Base-by-base conservation (phyloP, 352 stramenopile genomes). In the Globisporangium nagaii region DNA sequence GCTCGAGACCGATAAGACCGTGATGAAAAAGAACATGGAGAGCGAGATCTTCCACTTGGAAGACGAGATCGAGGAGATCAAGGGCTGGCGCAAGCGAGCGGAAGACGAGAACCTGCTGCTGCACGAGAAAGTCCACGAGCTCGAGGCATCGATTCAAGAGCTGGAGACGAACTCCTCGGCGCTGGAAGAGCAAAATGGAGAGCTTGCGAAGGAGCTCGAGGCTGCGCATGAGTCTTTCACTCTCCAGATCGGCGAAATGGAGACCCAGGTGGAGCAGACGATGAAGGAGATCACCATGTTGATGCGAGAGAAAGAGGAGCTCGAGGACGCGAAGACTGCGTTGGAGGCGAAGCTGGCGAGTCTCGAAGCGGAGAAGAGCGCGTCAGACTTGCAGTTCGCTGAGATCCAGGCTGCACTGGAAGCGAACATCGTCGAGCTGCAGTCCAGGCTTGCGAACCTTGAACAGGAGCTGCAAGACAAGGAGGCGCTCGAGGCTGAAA, bases 1-100 rank as follows among this genome's bases (percentile, higher is more conserved):
- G 53, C 65, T 88, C 13, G 67, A 86, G 49, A 65, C 68, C 12
- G 60, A 84, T 37, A 85, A 82, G 44, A 53, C 28, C 0, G 56
- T 44, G 19, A 40, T 62, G 47, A 67, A 65, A 40, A n/a, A 56
- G 45, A 25, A 22, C 3, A 15, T 66, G 15, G 59, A 66, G 30
- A 28, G 19, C 40, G 48, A 67, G 39, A 22, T 65, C 4, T 48
- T 46, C 22, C 43, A 65, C 28, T 25, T 67, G 1, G 68, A 86
- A 47, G 70, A 79, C 39, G 70, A 81, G 20, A 75, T 84, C 12
- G 72, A 80, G 20, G 60, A 80, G 30, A 40, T 78, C 19, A 66
- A 62, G 24, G 73, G 77, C 27, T 64, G 70, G n/a, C 58, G 76
- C 9, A 70, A 71, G 43, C 70, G 75, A 51, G 60, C 76, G 6